Evolutionary conservation across 1,284 basidiomycete genomes (phyloP).

Genomic region (Irpex sp.): DNA sequence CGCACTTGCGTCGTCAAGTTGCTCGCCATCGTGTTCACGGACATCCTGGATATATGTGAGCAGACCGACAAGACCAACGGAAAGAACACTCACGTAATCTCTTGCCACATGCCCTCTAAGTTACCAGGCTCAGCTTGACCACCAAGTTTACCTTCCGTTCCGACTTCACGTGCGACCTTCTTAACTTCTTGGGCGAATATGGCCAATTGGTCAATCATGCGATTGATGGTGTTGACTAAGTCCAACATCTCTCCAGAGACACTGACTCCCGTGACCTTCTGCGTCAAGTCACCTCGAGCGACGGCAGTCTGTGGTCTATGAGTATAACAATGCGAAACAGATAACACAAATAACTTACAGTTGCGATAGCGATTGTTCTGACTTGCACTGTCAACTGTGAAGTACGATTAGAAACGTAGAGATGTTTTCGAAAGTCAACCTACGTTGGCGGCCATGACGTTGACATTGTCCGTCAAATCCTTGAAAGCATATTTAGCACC

Average conservation of each 20-base stretch:
- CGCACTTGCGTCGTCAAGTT: slow-evolving; percentile 98
- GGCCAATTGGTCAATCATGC: slow-evolving; percentile 95
- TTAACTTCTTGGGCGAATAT: slow-evolving; percentile 95
- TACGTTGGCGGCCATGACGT: slow-evolving; percentile 84
- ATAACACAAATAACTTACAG: slow-evolving; percentile 40
- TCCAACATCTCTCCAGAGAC: slow-evolving; percentile 96
- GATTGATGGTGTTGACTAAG: slow-evolving; percentile 92
- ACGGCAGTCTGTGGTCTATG: slow-evolving; percentile 70
- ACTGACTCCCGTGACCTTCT: slow-evolving; percentile 90
- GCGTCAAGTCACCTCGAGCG: slow-evolving; percentile 89
- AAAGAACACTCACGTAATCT: slow-evolving; percentile 83
- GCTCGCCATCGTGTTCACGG: slow-evolving; percentile 95
- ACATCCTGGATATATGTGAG: slow-evolving; percentile 44
- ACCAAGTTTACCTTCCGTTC: slow-evolving; percentile 94
- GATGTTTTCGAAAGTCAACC: slow-evolving; percentile 23
- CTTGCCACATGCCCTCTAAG: slow-evolving; percentile 97
- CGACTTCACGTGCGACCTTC: slow-evolving; percentile 93
- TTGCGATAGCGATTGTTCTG: slow-evolving; percentile 91
- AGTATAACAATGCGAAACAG: not conserved
- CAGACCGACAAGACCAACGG: not conserved
- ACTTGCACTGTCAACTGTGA: slow-evolving; percentile 88
- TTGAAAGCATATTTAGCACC: slow-evolving; percentile 16
- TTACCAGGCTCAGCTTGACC: slow-evolving; percentile 97
- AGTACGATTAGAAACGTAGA: not conserved
- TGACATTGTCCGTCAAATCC: slow-evolving; percentile 93